Base-by-base conservation (phyloP, 1,284 basidiomycete species). In the Naganishia sp. region DNA sequence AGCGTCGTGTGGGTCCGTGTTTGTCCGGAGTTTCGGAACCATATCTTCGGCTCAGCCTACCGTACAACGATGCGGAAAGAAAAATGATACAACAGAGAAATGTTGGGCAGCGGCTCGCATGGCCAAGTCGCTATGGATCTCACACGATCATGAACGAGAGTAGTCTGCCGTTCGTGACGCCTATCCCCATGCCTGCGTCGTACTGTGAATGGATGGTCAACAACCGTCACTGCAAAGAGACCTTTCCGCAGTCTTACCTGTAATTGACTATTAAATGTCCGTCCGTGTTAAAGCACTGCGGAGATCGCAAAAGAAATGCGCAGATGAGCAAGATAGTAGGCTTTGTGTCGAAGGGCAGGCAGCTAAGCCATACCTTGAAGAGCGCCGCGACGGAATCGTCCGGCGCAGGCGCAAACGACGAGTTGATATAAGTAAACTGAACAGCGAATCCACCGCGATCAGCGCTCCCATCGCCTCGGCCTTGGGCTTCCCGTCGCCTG, bases 391-490 rank as follows among this genome's bases (percentile, higher is more conserved):
- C 92, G 0, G 89, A 91, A 75, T 95, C 93, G 76, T 96, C 93
- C 0, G 92, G 92, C 0, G 93, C 90, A 51, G 93, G 93, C 2
- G 90, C 90, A 78, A 98, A 98, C 0, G 95, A 92, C n/a, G 94
- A 84, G 75, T 98, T 98, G 83, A 99, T 97, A 77, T 98, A 99
- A 6, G 94, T 91, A 80, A 96, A 97, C 94, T 97, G 73, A 10
- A 7, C 21, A 43, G n/a, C 42, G 45, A 11, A 18, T 28, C 28
- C 18, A 7, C 18, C n/a, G 42, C 46, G 17, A 17, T 23, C n/a
- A 25, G 31, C 10, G 2, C 18, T 23, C 4, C 56, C 13, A 43
- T 6, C 3, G 6, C 3, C 56, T 18, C n/a, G 45, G 2, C 35
- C 35, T 13, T 6, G 7, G 10, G 7, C 35, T 10, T 39, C 52